phyloP scores from a whole-genome alignment of 2,329 filamentous ascomycete genomes.

The Biscogniauxia marginata region DNA sequence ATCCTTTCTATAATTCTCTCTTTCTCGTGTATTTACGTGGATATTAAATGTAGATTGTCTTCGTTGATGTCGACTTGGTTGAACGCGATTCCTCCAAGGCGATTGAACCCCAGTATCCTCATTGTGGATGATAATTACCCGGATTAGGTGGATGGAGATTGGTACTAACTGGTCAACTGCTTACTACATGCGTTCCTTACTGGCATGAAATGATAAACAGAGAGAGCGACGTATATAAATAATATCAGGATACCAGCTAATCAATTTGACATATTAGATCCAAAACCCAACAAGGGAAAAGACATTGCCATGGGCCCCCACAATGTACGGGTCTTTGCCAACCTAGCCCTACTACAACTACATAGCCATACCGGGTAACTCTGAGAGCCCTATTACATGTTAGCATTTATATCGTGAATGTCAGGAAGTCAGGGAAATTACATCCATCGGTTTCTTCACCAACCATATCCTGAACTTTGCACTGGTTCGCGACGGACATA shows the following conservation, averaged over 20 bases:
- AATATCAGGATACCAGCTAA: not conserved
- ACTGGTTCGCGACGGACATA: slow-evolving; percentile 24
- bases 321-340: not conserved
- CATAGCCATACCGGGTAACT: slow-evolving; percentile 13
- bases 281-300: not conserved
- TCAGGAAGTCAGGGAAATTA: slow-evolving; percentile 16
- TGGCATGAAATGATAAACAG: not conserved
- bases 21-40: no score
- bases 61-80: no score
- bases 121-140: not conserved
- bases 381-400: slow-evolving; percentile 13
- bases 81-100: no score
- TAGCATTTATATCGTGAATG: slow-evolving; percentile 1
- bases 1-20: no score
- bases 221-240: not conserved
- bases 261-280: not conserved
- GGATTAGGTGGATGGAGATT: not conserved
- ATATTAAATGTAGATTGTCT: no score
- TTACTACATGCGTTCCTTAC: not conserved
- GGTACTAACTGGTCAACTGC: not conserved
- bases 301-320: not conserved
- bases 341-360: not conserved
- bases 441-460: slow-evolving; percentile 26
- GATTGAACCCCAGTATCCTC: no score
- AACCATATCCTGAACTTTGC: slow-evolving; percentile 26